Evolutionary conservation across 106 monocot genomes (phyloP), one percentile per base, ranked within the genome.

Genomic region (Allium cepa): DNA sequence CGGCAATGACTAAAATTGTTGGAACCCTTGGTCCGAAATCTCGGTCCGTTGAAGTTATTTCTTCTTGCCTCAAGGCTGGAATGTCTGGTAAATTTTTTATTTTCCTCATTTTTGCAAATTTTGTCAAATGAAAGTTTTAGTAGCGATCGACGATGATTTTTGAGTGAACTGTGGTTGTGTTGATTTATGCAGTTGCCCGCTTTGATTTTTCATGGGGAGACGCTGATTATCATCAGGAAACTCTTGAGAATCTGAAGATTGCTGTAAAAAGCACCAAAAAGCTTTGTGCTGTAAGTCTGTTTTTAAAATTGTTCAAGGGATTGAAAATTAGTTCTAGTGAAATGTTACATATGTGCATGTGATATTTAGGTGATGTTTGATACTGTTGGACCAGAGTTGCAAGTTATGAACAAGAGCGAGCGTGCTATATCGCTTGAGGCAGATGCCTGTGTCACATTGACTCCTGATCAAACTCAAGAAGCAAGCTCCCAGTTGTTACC

Each of bases 1-100:
- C 99, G 3, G 93, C 99, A 11, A 99, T 93, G 99, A 90, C 99
- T 15, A 93, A 93, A 76, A 93, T 99, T 67, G 93, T 99, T 26
- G 99, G 99, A n/a, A 99, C 93, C 26, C 93, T 99, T 17, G 99
- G 99, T 11, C 93, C 93, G 4, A 93, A 99, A 53, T 99, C 99
- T 7, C 82, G 93, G 14, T 75, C 85, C 16, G 87, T 88, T 4
- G 93, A 93, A 26, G 84, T 85, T 55, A 93, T 99, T 60, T 99
- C 99, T 14, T 55, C 90, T 16, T 99, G 99, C 76, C 93, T 93
- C 76, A 93, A 87, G 79, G 87, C 83, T 26, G 99, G 99, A 16
- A 99, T 99, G 99, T 99, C 99, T 7, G 95, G 95, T 95, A 77
- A 36, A 5, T 36, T 36, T 3, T 36, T 36, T 36, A 36, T 5